phyloP scores from a whole-genome alignment of 768 basidiomycete species.

The Rhodotorula taiwanensis region DNA sequence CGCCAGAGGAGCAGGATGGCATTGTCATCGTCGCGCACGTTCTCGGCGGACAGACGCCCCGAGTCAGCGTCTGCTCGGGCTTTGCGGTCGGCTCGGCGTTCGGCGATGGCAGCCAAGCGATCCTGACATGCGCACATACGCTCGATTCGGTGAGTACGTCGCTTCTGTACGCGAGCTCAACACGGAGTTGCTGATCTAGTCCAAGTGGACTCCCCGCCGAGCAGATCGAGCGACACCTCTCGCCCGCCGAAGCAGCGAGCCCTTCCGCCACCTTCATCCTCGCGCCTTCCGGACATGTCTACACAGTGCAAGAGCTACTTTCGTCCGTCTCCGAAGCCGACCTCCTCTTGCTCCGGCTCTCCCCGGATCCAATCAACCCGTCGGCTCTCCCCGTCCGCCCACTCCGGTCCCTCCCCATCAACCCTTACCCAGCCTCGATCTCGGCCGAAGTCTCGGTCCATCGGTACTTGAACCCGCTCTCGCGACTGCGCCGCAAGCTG shows the following conservation, averaged over 20 bases:
- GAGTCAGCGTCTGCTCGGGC: constrained; percentile 53
- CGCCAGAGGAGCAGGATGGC: constrained; percentile 40
- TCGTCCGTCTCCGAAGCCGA: constrained; percentile 60
- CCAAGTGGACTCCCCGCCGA: constrained; percentile 1
- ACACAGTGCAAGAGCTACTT: constrained; percentile 50
- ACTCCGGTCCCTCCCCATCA: constrained; percentile 54
- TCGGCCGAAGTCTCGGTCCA: constrained; percentile 53
- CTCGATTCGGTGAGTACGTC: constrained; percentile 52
- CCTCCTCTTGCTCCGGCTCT: constrained; percentile 50
- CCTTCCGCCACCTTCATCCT: constrained; percentile 47
- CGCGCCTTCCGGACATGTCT: constrained; percentile 41
- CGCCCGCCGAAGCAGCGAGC: constrained; percentile 16
- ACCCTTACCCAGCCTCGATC: constrained; percentile 56
- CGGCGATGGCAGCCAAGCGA: constrained; percentile 38
- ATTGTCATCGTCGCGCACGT: constrained; percentile 56
- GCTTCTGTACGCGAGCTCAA: neutral
- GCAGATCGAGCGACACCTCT: constrained; percentile 46
- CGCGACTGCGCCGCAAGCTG: constrained; percentile 47
- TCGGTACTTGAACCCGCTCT: constrained; percentile 46
- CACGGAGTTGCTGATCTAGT: neutral
- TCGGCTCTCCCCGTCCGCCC: constrained; percentile 20
- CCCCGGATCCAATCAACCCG: constrained; percentile 4
- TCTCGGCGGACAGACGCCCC: constrained; percentile 40
- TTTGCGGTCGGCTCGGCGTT: constrained; percentile 51
- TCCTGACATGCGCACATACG: constrained; percentile 60